phyloP scores from a whole-genome alignment of 2,329 filamentous ascomycete species.

The Trichoderma atroviride region DNA sequence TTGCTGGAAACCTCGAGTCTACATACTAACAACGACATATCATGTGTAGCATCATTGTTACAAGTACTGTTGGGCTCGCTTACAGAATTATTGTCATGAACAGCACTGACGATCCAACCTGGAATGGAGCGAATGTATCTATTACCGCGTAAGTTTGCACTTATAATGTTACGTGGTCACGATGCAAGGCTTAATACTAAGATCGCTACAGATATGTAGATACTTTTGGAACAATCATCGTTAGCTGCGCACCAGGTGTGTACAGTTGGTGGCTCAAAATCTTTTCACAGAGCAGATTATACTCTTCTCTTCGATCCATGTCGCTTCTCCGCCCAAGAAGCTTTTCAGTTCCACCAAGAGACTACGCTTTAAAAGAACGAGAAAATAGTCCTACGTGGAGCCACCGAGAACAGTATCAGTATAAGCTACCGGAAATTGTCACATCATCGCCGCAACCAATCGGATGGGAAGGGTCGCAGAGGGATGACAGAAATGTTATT shows the following conservation, averaged over 20 bases:
- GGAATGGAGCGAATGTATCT: constrained; percentile 12
- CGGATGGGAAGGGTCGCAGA: not conserved
- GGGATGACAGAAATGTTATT: not conserved
- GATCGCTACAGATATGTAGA: not conserved
- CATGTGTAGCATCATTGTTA: not conserved
- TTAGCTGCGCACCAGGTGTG: constrained; percentile 12
- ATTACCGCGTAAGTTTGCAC: constrained; percentile 7
- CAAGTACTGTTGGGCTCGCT: constrained; percentile 6
- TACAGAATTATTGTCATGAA: constrained; percentile 2
- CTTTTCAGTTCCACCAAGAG: not conserved
- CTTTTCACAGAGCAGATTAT: constrained; percentile 10
- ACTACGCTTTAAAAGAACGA: not conserved
- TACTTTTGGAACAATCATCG: constrained; percentile 7
- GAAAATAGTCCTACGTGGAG: not conserved
- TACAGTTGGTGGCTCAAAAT: constrained; percentile 16
- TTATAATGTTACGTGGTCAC: not conserved
- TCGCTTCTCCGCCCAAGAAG: not conserved
- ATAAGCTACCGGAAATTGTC: not conserved
- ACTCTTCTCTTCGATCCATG: not conserved
- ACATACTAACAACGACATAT: not conserved
- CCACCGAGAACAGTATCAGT: not conserved
- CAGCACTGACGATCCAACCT: not conserved
- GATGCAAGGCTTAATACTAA: not conserved
- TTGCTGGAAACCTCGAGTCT: not conserved
- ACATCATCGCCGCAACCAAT: not conserved